Conservation (phyloP, 371 early-diverging fungal genomes). For the Batkoa obscura region DNA sequence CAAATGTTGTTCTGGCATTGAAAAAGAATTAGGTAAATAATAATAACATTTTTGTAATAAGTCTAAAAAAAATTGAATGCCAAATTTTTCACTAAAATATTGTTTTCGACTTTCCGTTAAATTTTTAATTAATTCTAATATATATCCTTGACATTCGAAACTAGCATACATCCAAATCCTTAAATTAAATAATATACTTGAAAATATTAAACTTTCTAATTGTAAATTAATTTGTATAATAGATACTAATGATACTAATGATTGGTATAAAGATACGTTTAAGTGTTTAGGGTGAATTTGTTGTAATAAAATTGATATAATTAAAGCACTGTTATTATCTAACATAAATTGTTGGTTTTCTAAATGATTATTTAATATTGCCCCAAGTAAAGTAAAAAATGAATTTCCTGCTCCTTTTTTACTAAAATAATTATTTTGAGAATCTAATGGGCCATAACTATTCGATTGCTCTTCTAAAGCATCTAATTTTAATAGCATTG, state of each 20-base stretch:
- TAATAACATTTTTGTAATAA: conserved; percentile 19
- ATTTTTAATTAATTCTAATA: conserved; percentile 16
- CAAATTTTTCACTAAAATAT: conserved; percentile 15
- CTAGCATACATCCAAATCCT: conserved; percentile 20
- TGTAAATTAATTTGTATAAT: conserved; percentile 7
- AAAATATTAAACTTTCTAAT: conserved; percentile 9
- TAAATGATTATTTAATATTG: conserved; percentile 15
- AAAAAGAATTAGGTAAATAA: conserved; percentile 13
- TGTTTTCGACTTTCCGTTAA: conserved; percentile 11
- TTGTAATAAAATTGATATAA: conserved; percentile 19
- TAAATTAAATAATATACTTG: conserved; percentile 18
- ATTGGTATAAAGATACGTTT: conserved; percentile 12
- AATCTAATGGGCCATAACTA: conserved; percentile 8
- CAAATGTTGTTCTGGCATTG: conserved; percentile 14
- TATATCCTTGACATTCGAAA: conserved; percentile 17
- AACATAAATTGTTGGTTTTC: conserved; percentile 17
- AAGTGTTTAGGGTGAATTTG: conserved; percentile 16
- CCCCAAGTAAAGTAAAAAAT: conserved; percentile 18
- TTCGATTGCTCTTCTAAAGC: conserved; percentile 5
- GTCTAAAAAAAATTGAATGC: conserved; percentile 19
- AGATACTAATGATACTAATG: conserved; percentile 12
- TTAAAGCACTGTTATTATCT: conserved; percentile 14
- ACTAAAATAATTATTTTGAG: conserved; percentile 10
- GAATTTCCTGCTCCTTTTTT: conserved; percentile 8
- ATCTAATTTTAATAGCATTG: conserved; percentile 20